These are phyloP conservation scores for Colletotrichum sp. DNA, from an alignment of 2,329 filamentous ascomycete genomes.

Conservation along the genomic window DNA sequence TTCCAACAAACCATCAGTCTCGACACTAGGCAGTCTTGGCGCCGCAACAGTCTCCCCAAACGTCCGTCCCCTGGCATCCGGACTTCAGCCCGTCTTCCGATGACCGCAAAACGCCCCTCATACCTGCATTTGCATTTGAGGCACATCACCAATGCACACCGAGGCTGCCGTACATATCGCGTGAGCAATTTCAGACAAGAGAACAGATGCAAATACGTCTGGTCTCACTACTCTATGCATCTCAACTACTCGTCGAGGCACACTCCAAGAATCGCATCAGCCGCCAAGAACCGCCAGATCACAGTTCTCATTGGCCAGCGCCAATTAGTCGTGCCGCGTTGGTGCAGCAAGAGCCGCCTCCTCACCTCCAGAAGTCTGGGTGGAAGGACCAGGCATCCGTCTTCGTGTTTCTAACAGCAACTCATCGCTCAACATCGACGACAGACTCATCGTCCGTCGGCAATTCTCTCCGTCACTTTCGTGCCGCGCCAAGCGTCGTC, in stretches of 20 bases:
- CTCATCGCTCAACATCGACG: neutral
- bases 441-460: neutral
- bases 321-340: neutral
- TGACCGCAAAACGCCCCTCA: neutral
- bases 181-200: neutral
- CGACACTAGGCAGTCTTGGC: neutral
- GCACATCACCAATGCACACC: neutral
- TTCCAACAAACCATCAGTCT: neutral
- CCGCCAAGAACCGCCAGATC: neutral
- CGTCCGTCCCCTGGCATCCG: neutral
- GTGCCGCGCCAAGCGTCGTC: neutral
- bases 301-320: neutral
- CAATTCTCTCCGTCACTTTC: neutral
- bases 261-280: neutral
- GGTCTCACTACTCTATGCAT: neutral
- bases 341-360: neutral
- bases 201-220: neutral
- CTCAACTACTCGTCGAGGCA: neutral
- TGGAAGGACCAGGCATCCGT: neutral
- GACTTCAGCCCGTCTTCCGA: neutral
- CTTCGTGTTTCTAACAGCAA: neutral
- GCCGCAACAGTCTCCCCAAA: neutral
- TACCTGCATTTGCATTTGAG: neutral
- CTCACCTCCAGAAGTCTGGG: neutral
- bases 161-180: neutral